These are phyloP conservation scores for Cladosporium sp. DNA, from an alignment of 2,329 filamentous ascomycete genomes.

Conservation along the genomic window DNA sequence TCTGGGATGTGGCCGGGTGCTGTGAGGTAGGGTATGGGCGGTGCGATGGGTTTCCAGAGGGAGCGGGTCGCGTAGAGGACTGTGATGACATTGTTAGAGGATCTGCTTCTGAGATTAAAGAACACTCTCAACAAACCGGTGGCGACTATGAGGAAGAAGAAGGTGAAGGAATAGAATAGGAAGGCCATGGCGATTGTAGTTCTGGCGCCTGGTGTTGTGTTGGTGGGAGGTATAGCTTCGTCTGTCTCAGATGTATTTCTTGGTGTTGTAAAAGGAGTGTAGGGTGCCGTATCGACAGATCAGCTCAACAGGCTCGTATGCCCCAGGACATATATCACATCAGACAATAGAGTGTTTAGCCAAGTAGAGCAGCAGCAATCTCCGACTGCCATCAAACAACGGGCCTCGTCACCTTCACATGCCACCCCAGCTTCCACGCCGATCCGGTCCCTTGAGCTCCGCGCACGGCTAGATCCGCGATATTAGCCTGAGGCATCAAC, in stretches of 20 bases:
- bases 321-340: not conserved
- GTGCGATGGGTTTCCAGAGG: constrained; percentile 69
- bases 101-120: constrained; percentile 14
- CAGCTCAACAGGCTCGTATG: not conserved
- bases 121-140: too few relatives aligned
- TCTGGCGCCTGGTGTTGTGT: not conserved
- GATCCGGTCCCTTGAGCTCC: not conserved
- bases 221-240: not conserved
- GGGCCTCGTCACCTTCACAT: not conserved
- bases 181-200: constrained; percentile 60
- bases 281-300: not conserved
- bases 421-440: constrained; percentile 2
- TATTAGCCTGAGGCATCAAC: not conserved
- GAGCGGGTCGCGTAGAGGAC: constrained; percentile 75
- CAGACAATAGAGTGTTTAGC: not conserved
- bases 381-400: not conserved
- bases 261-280: not conserved
- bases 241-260: not conserved
- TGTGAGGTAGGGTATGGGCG: constrained; percentile 51
- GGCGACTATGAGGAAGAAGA: constrained; percentile 66
- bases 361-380: not conserved
- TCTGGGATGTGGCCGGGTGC: constrained; percentile 46
- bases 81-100: constrained; percentile 30
- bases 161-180: constrained; percentile 71
- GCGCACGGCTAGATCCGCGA: not conserved